Evolutionary conservation across 495 filamentous ascomycete species (phyloP).

Genomic region (Echria macrotheca): DNA sequence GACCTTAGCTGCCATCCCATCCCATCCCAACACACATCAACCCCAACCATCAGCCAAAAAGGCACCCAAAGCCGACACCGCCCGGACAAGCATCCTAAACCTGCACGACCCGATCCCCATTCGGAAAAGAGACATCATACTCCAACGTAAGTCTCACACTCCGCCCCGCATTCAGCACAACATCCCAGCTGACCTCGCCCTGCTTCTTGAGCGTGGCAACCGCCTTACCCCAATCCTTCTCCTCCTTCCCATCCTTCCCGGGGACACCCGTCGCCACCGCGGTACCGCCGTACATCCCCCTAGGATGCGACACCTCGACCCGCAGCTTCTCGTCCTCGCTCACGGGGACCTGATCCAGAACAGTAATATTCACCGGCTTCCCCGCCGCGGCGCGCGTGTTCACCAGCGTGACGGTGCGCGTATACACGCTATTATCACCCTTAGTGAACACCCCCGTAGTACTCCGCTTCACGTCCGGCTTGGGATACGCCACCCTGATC

Average conservation of each 20-base stretch:
- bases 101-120: conserved; percentile 42
- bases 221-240: conserved; percentile 44
- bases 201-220: conserved; percentile 47
- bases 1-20: too few relatives aligned
- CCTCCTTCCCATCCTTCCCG: conserved; percentile 22
- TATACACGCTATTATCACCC: conserved; percentile 55
- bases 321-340: conserved; percentile 58
- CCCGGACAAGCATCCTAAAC: too few relatives aligned
- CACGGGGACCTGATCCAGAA: conserved; percentile 64
- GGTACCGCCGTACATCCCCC: conserved; percentile 45
- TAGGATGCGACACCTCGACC: conserved; percentile 49
- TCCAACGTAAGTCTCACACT: conserved; percentile 54
- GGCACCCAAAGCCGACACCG: too few relatives aligned
- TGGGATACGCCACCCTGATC: conserved; percentile 56
- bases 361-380: conserved; percentile 47
- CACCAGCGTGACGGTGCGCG: conserved; percentile 50
- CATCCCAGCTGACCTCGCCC: conserved; percentile 58
- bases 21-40: too few relatives aligned
- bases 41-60: too few relatives aligned
- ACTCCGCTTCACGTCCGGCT: conserved; percentile 52
- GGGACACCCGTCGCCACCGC: conserved; percentile 31
- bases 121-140: conserved; percentile 57
- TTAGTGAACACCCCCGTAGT: conserved; percentile 49
- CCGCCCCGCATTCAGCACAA: conserved; percentile 51
- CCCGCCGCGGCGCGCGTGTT: conserved; percentile 49